These are phyloP conservation scores for Staphylotrichum longicolle DNA, from an alignment of 495 filamentous ascomycete genomes.

Conservation along the genomic window DNA sequence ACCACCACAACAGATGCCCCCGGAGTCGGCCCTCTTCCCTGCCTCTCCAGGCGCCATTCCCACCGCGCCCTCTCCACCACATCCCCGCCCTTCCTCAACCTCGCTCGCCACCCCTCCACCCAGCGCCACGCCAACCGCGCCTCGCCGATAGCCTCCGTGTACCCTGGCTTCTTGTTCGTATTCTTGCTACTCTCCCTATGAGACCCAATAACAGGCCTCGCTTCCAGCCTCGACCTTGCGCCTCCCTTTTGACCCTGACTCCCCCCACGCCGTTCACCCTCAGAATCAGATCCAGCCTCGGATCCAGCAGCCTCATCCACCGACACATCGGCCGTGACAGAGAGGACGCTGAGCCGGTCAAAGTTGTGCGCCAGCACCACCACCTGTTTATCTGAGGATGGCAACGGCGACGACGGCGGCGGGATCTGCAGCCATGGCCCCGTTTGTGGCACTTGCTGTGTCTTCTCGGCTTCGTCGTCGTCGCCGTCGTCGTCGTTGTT, in stretches of 20 bases:
- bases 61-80: conserved; percentile 24
- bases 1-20: conserved; percentile 12
- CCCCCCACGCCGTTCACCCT: not conserved
- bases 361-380: conserved; percentile 18
- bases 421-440: too few relatives aligned
- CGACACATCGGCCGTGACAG: conserved; percentile 13
- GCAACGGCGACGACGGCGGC: too few relatives aligned
- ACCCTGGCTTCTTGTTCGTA: too few relatives aligned
- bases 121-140: conserved; percentile 25
- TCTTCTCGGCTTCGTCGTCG: not conserved
- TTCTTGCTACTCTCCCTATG: not conserved
- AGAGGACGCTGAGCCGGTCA: conserved; percentile 20
- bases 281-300: too few relatives aligned
- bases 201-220: not conserved
- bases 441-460: not conserved
- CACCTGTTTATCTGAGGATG: not conserved
- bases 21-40: not conserved
- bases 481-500: not conserved
- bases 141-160: conserved; percentile 13
- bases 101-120: conserved; percentile 29
- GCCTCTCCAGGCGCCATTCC: conserved; percentile 23
- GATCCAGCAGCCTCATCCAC: conserved; percentile 11
- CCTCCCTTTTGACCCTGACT: not conserved
- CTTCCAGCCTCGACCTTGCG: not conserved
- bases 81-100: conserved; percentile 21